Conservation (phyloP, 2,329 filamentous ascomycete genomes). For the Alternaria sp. region DNA sequence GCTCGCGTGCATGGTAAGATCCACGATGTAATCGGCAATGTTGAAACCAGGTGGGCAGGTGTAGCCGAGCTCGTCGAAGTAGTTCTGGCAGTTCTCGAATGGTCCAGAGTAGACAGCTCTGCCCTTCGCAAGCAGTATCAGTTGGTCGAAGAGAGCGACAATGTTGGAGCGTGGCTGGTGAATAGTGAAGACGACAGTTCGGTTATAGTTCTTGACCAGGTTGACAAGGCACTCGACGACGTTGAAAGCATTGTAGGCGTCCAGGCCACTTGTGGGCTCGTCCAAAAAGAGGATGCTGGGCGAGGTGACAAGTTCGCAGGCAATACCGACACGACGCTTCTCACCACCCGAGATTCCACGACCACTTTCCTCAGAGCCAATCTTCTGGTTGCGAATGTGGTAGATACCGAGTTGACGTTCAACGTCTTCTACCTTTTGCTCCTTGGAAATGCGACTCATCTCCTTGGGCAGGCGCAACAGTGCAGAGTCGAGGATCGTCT, state of each 20-base stretch:
- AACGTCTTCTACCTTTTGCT: conserved; percentile 88
- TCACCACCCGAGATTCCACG: conserved; percentile 97
- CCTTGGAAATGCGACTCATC: conserved; percentile 87
- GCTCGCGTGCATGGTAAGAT: conserved; percentile 95
- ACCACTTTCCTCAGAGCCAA: conserved; percentile 93
- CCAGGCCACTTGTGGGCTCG: conserved; percentile 93
- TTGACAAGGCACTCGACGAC: conserved; percentile 96
- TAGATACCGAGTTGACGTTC: conserved; percentile 95
- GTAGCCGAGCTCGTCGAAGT: conserved; percentile 92
- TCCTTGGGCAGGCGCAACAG: conserved; percentile 88
- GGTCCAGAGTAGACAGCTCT: conserved; percentile 92
- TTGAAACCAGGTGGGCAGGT: conserved; percentile 96
- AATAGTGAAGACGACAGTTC: conserved; percentile 97
- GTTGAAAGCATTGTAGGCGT: conserved; percentile 98
- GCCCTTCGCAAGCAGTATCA: conserved; percentile 89
- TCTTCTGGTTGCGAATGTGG: conserved; percentile 91
- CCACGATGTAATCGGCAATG: conserved; percentile 96
- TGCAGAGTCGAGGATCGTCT: conserved; percentile 95
- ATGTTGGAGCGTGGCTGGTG: conserved; percentile 98
- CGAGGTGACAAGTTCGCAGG: conserved; percentile 95
- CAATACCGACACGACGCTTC: conserved; percentile 94
- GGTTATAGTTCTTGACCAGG: conserved; percentile 92
- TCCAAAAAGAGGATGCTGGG: conserved; percentile 97
- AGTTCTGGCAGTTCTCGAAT: conserved; percentile 84
- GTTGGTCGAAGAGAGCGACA: conserved; percentile 91